Base-by-base conservation (phyloP, 2,329 filamentous ascomycete genomes). In the Aureobasidium uvarum region DNA sequence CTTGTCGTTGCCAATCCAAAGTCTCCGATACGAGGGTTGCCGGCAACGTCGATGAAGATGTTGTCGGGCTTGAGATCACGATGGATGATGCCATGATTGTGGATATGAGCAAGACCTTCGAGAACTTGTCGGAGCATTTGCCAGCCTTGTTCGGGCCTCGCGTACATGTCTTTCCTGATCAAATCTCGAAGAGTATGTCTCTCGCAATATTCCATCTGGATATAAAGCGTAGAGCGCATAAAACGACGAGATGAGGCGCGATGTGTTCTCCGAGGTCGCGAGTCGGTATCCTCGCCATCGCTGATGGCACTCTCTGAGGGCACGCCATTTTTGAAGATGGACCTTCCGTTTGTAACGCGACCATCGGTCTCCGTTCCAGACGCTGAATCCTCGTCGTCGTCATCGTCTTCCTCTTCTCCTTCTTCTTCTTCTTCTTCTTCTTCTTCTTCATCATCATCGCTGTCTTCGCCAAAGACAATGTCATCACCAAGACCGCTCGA, bases 201-300 rank as follows among this genome's bases (percentile, higher is more conserved):
- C 75, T 98, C 94, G 73, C 95, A 99, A 70, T 97, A 96, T 74
- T 99, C 95, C 95, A 99, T 99, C 67, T 96, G 95, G 65, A 99
- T 98, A 75, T 97, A 99, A 48, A 99, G 83, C 7, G 93, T 88
- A 0, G 89, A 93, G 62, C 85, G 85, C 67, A 85, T 84, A 4
- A 85, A 78, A 50, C 84, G 81, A 64, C 68, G 69, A 23, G 80
- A 78, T 16, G 46, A 63, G 33, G 64, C 78, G 77, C 16, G 81
- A 82, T 62, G 79, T 79, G 20, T 81, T 82, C 60, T 77, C 76
- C 52, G 77, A 75, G 13, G 52, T 6, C 48, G 31, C 7, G 67
- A 64, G 6, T 63, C 59, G 10, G 62, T 56, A n/a, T 62, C 63
- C 14, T 51, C 45, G 1, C 51, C 50, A 56, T 63, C 66, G 5